These are phyloP conservation scores for Camelina laxa DNA, from an alignment of 345 rosid species.

Conservation along the genomic window DNA sequence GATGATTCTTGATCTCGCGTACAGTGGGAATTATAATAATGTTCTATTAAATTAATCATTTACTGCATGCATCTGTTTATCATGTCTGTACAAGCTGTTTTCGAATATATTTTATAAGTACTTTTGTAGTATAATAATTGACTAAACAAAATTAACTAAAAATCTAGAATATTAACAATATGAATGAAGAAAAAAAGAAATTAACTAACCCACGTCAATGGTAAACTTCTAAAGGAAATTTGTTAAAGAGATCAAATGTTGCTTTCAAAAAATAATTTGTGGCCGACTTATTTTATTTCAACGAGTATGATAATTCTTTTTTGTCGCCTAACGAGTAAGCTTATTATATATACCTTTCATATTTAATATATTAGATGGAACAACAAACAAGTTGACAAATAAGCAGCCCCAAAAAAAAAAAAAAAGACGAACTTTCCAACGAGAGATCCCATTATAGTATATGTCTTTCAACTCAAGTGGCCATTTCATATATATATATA, in stretches of 20 bases:
- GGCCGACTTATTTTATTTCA: background rate
- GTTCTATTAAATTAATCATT: background rate
- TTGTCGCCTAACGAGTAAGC: background rate
- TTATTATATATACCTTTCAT: too few species aligned
- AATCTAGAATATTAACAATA: too few species aligned
- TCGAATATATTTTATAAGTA: background rate
- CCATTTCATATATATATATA: too few species aligned
- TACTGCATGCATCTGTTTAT: background rate
- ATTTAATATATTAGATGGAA: background rate
- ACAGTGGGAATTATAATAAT: too few species aligned
- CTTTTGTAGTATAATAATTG: too few species aligned
- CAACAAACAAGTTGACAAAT: constrained; percentile 1
- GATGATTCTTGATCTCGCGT: constrained; percentile 5
- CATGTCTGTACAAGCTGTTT: background rate
- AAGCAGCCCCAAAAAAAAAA: too few species aligned
- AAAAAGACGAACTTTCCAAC: background rate
- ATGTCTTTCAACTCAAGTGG: background rate
- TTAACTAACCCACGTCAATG: too few species aligned
- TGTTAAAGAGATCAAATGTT: too few species aligned
- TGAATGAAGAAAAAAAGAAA: too few species aligned
- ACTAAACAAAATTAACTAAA: too few species aligned
- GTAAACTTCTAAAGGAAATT: too few species aligned
- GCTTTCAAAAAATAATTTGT: too few species aligned
- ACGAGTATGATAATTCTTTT: background rate
- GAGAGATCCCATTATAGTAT: constrained; percentile 1